Percentiles rank a stretch among this genome's conserved stretches.
phyloP scores from a whole-genome alignment of 768 basidiomycete genomes.

The Rossbeevera mucosa region DNA sequence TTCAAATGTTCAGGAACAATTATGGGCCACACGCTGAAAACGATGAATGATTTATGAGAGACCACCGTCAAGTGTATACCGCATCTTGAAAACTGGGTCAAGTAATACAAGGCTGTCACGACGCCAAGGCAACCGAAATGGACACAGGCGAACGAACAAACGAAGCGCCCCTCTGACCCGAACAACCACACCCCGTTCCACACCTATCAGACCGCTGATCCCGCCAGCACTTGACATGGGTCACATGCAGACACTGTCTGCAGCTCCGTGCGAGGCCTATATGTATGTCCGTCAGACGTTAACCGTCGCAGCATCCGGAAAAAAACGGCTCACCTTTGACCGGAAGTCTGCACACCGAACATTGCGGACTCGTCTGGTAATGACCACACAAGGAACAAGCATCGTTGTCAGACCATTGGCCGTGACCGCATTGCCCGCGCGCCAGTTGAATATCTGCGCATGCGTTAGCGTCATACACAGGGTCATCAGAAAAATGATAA shows the following conservation, averaged over 20 bases:
- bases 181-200: constrained; percentile 65
- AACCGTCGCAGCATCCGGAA: not conserved
- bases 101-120: not conserved
- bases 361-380: constrained; percentile 45
- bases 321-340: constrained; percentile 52
- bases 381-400: constrained; percentile 43
- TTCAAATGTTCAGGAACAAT: no score
- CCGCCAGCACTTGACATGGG: constrained; percentile 63
- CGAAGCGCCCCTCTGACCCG: not conserved
- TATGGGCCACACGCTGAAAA: no score
- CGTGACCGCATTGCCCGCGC: constrained; percentile 42
- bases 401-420: constrained; percentile 31
- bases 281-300: not conserved
- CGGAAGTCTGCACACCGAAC: constrained; percentile 72
- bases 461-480: constrained; percentile 3
- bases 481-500: not conserved
- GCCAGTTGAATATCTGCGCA: constrained; percentile 42
- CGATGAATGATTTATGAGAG: no score
- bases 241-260: constrained; percentile 56
- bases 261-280: constrained; percentile 62
- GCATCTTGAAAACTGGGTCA: no score
- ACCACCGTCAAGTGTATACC: no score
- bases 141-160: constrained; percentile 15
- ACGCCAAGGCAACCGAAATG: not conserved
- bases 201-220: constrained; percentile 44